phyloP scores from a whole-genome alignment of 179 eudicot species.

The Silene vulgaris region DNA sequence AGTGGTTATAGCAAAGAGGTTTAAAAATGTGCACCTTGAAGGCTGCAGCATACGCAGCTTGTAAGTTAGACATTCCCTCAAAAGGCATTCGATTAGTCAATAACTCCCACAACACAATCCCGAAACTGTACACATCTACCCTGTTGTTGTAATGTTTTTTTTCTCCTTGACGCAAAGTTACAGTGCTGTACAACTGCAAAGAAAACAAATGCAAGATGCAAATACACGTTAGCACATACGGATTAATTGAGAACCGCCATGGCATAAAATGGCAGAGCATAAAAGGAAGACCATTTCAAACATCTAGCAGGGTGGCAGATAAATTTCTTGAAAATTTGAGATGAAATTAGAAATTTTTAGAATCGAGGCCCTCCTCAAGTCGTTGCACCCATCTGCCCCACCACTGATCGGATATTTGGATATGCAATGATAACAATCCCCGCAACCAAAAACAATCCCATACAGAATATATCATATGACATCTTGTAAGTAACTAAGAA shows the following conservation, averaged over 20 bases:
- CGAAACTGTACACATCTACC: slow-evolving; percentile 96
- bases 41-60: slow-evolving; percentile 99
- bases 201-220: slow-evolving; percentile 17
- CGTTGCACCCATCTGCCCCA: no score
- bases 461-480: no score
- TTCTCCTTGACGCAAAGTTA: slow-evolving; percentile 90
- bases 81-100: slow-evolving; percentile 92
- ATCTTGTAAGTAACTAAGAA: no score
- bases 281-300: no score
- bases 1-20: background rate
- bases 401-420: no score
- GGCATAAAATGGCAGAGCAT: background rate
- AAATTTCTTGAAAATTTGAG: no score
- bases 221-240: background rate
- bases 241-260: no score
- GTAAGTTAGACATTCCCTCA: slow-evolving; percentile 97
- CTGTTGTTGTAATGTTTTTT: slow-evolving; percentile 97
- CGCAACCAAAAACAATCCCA: no score
- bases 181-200: slow-evolving; percentile 90
- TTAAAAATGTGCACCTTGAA: slow-evolving; percentile 56
- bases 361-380: no score
- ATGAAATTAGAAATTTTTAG: no score
- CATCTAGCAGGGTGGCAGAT: no score
- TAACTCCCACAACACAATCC: slow-evolving; percentile 88
- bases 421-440: no score